Evolutionary conservation across 164 flowering plant species (phyloP), one percentile per base, ranked within the genome.

Genomic region (Buxus sempervirens): DNA sequence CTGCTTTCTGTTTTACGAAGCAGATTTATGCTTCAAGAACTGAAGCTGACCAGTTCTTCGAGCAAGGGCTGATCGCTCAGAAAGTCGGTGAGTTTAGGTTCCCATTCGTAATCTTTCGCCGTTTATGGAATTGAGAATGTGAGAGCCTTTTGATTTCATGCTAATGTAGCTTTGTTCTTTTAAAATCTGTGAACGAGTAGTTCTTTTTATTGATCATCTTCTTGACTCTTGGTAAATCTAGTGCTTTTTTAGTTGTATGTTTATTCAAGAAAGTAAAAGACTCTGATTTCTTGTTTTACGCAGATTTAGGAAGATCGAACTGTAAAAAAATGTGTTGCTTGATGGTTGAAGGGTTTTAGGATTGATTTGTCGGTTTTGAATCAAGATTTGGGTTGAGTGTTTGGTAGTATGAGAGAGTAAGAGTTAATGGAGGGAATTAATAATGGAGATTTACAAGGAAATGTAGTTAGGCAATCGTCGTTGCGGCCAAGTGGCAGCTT

Each of bases 341-440:
- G 57, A 16, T 4, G 19, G 27, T 28, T 63, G 9, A 27, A 27
- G 23, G 36, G 65, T 13, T 36, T 49, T 54, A 9, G 41, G 7
- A 21, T 48, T 28, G 36, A n/a, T 25, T 28, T 23, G 42, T 54
- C 15, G 42, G 32, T 25, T 28, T 22, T 16, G 13, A 51, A 24
- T 53, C 23, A 41, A 18, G 32, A 62, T 62, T 54, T 59, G n/a
- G 55, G 23, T 70, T 42, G 26, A 15, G 51, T 26, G 25, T 26
- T 60, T 68, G 64, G 42, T 62, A 15, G 56, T 57, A 55, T 22
- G 18, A 5, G 42, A 22, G 42, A 24, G 57, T 64, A 41, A 64
- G 72, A 56, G 56, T 48, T 54, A 55, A 90, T 87, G 91, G 93
- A 85, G 69, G 91, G 83, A 60, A 58, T 60, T 10, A 69, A 54